Conservation (phyloP, 2,329 filamentous ascomycete species). For the Teratosphaeria pseudoeucalypti region DNA sequence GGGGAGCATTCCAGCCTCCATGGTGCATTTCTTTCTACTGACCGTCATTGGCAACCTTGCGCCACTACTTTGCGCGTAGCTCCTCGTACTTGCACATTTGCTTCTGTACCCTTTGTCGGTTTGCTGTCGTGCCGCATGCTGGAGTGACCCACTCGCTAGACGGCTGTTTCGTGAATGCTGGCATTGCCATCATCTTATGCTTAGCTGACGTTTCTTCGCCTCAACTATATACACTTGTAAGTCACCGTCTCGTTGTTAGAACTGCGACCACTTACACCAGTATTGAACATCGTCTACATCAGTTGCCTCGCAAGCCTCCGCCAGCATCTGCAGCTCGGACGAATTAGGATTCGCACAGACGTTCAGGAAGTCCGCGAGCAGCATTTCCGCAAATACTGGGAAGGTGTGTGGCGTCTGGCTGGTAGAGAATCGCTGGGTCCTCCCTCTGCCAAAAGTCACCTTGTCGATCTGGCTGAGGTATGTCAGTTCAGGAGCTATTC, state of each 20-base stretch:
- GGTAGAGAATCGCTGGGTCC: neutral
- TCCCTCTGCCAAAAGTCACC: neutral
- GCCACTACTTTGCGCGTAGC: no score
- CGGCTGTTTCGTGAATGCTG: no score
- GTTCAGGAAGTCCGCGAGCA: slow-evolving; percentile 6
- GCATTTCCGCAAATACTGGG: neutral
- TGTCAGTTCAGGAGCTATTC: neutral
- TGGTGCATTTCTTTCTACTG: neutral
- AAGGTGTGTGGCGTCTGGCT: neutral
- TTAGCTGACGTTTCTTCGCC: neutral
- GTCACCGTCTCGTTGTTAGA: neutral
- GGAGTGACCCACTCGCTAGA: neutral
- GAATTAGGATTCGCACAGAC: slow-evolving; percentile 4
- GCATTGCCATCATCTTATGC: no score
- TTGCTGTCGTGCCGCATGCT: neutral
- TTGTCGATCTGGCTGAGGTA: neutral
- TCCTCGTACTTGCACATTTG: no score
- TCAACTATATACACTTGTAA: neutral
- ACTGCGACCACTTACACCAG: slow-evolving; percentile 3
- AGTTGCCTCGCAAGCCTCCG: neutral
- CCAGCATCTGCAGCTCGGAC: slow-evolving; percentile 7
- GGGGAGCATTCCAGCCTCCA: neutral
- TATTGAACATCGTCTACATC: neutral
- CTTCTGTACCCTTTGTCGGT: neutral
- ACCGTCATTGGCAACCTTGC: neutral